Conservation (phyloP, 148 eudicot species). For the Vaccinium darrowii region DNA sequence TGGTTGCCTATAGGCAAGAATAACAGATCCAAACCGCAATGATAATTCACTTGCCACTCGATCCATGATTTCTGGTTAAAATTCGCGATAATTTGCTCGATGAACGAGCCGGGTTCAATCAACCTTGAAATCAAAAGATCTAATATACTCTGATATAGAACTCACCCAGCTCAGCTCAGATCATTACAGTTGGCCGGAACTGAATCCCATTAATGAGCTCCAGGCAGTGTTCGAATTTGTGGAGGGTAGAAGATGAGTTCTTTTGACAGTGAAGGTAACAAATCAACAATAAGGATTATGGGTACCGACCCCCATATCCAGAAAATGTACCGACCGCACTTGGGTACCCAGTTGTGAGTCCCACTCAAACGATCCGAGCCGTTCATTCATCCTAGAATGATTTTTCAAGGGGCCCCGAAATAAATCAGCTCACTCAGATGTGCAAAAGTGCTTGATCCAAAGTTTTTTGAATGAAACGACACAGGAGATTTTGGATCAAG, state of each 20-base stretch:
- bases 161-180: neutral
- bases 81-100: neutral
- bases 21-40: neutral
- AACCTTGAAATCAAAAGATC: neutral
- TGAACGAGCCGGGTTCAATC: neutral
- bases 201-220: neutral
- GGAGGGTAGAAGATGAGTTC: neutral
- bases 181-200: neutral
- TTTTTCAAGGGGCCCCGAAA: too few species aligned
- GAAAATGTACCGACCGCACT: too few species aligned
- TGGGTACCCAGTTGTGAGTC: too few species aligned
- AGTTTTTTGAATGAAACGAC: too few species aligned
- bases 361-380: too few species aligned
- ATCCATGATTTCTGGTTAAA: neutral
- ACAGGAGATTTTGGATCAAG: too few species aligned
- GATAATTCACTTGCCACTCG: neutral
- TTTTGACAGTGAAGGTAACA: neutral
- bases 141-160: neutral
- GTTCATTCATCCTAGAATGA: too few species aligned
- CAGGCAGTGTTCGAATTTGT: neutral
- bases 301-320: too few species aligned
- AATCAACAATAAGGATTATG: too few species aligned
- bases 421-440: too few species aligned
- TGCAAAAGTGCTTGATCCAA: too few species aligned
- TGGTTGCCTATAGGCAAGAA: too few species aligned